Evolutionary conservation across 176 grass and related monocot species (phyloP), one percentile per base, ranked within the genome.

Genomic region (Puccinellia tenuiflora): DNA sequence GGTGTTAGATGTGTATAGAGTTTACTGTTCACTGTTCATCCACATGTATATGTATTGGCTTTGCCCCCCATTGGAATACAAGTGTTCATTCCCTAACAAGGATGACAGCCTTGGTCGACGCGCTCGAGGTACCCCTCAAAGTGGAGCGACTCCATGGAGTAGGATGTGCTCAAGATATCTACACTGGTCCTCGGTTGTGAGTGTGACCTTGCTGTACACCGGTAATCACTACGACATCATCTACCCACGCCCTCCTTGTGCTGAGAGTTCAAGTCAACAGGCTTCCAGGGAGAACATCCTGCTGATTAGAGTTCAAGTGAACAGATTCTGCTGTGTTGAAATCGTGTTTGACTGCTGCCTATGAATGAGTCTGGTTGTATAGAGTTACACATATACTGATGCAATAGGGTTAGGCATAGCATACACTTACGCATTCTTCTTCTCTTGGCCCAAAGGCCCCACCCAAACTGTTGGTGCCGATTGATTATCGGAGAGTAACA

Each of bases 201-300:
- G 22, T 15, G 77, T 86, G 60, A 77, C 29, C 7, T 0, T 87
- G 51, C 71, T 87, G 30, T 77, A 50, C 61, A 9, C 50, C 9
- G 5, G 24, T 5, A 1, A 7, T 18, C 85, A 87, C n/a, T 87
- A 82, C 21, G 72, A 82, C 62, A 67, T 87, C 50, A 47, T 82
- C 50, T 87, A 87, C 51, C 79, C 61, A 7, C 15, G 64, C 48
- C 71, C 34, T 46, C 21, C 35, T 42, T 9, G 1, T 29, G 25
- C 57, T 61, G 25, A 38, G 56, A 34, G 68, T 54, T 42, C 57
- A 33, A 86, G 25, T 5, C 43, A 78, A 20, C 33, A 81, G 38
- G 13, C 21, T 80, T 46, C 28, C 18, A 7, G 60, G 17, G 26
- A 62, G 26, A 30, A 62, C 24, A 62, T 62, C 26, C 14, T 26